Evolutionary conservation across 345 rosid species (phyloP), one percentile per base, ranked within the genome.

Genomic region (Euphorbia tirucalli): DNA sequence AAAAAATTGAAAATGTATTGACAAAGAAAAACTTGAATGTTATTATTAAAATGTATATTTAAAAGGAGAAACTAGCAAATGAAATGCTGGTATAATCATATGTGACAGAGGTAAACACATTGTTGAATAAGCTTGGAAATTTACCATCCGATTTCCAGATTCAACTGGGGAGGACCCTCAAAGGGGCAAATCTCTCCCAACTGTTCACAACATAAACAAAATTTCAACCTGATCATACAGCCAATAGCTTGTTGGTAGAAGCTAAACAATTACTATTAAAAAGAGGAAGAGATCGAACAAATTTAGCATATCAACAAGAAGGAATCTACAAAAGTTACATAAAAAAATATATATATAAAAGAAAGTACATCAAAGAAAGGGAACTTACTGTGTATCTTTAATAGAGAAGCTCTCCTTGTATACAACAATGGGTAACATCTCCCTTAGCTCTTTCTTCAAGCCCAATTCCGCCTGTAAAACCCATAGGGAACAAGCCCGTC

Each of bases 381-480:
- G 31, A 62, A 83, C 96, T 89, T 66, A 93, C 98, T 72, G 93
- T 65, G 88, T 79, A 73, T 93, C 98, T 70, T 61, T 84, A 21
- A 93, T 77, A 10, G 88, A 83, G 82, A 93, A 93, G 87, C 93
- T 93, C 84, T 90, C 93, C 77, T 70, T 89, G 74, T 79, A 93
- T 44, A 90, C 79, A 37, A 93, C 77, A 77, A 89, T 83, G 55
- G 98, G 98, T 4, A 93, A 85, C 98, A 93, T 89, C 85, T 93
- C 97, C 77, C 98, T 88, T 70, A 93, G 65, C 66, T 93, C 98
- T 76, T 90, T 89, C 81, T 84, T 87, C 83, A 93, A 75, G 13
- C 98, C 98, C 85, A 82, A 30, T 68, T 89, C 93, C 80, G 78
- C 85, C 92, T 89, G 85, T 65, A 16, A 64, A 66, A 18, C 11